Percentiles rank a stretch among this genome's conserved stretches.
Evolutionary conservation across 352 stramenopile genomes (phyloP).

Genomic region (Phytophthora meadii): DNA sequence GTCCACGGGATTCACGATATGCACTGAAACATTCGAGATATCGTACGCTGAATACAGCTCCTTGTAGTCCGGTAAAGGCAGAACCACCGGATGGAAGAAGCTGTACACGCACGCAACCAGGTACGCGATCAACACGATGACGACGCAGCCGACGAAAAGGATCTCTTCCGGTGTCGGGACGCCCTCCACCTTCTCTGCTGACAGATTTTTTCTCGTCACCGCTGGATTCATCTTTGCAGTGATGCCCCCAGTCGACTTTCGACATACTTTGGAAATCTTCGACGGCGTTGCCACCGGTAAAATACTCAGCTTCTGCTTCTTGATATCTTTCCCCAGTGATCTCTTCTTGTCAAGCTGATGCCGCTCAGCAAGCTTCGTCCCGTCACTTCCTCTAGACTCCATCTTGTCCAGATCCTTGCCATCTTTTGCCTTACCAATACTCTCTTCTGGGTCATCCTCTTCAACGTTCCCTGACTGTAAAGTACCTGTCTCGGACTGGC

Average conservation of each 20-base stretch:
- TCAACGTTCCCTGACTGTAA: not conserved
- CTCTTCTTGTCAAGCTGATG: too few relatives aligned
- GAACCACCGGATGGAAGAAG: slow-evolving; percentile 43
- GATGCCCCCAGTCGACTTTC: not conserved
- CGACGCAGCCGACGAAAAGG: slow-evolving; percentile 32
- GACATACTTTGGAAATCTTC: not conserved
- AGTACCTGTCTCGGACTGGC: slow-evolving; percentile 1
- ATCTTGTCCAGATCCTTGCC: too few relatives aligned
- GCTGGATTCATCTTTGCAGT: not conserved
- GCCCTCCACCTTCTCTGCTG: not conserved
- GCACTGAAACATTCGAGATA: slow-evolving; percentile 53
- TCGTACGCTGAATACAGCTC: slow-evolving; percentile 48
- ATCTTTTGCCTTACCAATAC: too few relatives aligned
- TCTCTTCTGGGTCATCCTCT: too few relatives aligned
- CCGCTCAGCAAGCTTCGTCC: too few relatives aligned
- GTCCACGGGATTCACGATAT: slow-evolving; percentile 39
- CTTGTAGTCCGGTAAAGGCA: slow-evolving; percentile 45
- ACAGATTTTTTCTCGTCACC: not conserved
- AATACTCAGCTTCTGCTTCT: not conserved
- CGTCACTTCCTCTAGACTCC: too few relatives aligned
- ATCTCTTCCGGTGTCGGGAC: slow-evolving; percentile 25
- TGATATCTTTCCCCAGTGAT: too few relatives aligned
- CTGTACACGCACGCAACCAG: slow-evolving; percentile 50
- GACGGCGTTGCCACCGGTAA: not conserved
- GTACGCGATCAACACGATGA: slow-evolving; percentile 45